A percentile compares a stretch with the other conserved stretches of the same genome.
phyloP scores from a whole-genome alignment of 1,284 basidiomycete species.

The Marasmius tenuissimus region DNA sequence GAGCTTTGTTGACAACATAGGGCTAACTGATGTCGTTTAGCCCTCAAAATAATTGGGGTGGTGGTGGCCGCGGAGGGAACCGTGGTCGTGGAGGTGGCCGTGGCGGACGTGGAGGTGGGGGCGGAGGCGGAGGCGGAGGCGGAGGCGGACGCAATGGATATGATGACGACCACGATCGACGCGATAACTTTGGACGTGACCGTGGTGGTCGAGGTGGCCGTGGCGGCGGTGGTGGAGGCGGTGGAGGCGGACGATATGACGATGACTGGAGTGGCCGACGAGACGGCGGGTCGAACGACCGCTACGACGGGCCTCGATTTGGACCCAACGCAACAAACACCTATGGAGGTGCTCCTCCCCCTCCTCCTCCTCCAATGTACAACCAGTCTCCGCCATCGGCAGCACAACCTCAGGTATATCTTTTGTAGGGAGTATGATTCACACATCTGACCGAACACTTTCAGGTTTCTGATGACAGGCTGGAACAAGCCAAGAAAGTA shows the following conservation, averaged over 20 bases:
- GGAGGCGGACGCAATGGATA: conserved; percentile 34
- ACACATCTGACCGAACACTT: neutral
- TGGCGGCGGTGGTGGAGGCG: conserved; percentile 47
- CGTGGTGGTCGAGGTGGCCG: conserved; percentile 39
- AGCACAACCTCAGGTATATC: conserved; percentile 18
- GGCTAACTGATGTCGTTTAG: neutral
- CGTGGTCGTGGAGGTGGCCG: conserved; percentile 29
- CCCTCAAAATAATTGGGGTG: conserved; percentile 47
- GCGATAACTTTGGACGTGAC: conserved; percentile 42
- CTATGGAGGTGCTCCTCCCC: conserved; percentile 20
- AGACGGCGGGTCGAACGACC: conserved; percentile 37
- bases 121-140: conserved; percentile 40
- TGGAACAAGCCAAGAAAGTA: conserved; percentile 81
- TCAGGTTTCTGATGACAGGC: conserved; percentile 60
- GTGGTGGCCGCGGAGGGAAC: conserved; percentile 32
- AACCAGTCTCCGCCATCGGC: conserved; percentile 8
- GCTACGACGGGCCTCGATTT: conserved; percentile 31
- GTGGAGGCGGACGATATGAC: conserved; percentile 41
- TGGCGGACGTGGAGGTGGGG: conserved; percentile 40
- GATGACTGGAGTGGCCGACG: conserved; percentile 40
- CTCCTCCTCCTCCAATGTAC: conserved; percentile 8
- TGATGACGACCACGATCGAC: conserved; percentile 38
- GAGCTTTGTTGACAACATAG: neutral
- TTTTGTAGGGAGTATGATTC: neutral
- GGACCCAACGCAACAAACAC: conserved; percentile 5